Evolutionary conservation across 345 rosid species (phyloP).

Genomic region (Clarkia xantiana): DNA sequence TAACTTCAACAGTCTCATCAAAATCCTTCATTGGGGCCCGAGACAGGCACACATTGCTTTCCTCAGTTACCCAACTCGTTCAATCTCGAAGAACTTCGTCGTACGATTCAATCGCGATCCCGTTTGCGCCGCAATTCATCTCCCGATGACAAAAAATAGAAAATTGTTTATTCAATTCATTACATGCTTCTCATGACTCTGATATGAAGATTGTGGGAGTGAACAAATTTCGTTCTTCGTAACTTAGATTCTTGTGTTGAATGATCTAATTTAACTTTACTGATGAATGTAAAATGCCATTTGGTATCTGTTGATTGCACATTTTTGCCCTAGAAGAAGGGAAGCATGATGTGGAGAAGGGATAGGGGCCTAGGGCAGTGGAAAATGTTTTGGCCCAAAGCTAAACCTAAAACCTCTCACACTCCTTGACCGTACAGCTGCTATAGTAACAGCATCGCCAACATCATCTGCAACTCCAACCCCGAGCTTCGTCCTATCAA

Average conservation of each 20-base stretch:
- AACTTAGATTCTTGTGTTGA: too few species aligned
- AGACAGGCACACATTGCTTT: constrained; percentile 4
- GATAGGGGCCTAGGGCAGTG: constrained; percentile 4
- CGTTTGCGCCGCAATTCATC: too few species aligned
- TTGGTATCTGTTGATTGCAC: too few species aligned
- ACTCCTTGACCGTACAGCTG: constrained; percentile 6
- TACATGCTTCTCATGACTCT: too few species aligned
- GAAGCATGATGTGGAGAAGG: constrained; percentile 27
- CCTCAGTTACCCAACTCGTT: neutral
- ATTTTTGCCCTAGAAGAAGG: constrained; percentile 2
- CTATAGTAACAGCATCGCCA: constrained; percentile 14
- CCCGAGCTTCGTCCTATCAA: constrained; percentile 23
- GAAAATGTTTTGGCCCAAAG: constrained; percentile 16
- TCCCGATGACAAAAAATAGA: too few species aligned
- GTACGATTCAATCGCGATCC: too few species aligned
- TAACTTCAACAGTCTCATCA: constrained; percentile 1
- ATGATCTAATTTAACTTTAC: too few species aligned
- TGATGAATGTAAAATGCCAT: too few species aligned
- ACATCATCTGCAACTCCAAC: constrained; percentile 23
- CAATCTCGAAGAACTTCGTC: too few species aligned
- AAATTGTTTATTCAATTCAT: too few species aligned
- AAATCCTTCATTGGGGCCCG: constrained; percentile 3
- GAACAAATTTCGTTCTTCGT: too few species aligned
- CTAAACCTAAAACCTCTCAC: constrained; percentile 9
- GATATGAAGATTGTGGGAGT: too few species aligned